A percentile compares a stretch with the other conserved stretches of the same genome.
These are phyloP conservation scores for Nakataea oryzae DNA, from an alignment of 2,329 filamentous ascomycete genomes.

Conservation along the genomic window DNA sequence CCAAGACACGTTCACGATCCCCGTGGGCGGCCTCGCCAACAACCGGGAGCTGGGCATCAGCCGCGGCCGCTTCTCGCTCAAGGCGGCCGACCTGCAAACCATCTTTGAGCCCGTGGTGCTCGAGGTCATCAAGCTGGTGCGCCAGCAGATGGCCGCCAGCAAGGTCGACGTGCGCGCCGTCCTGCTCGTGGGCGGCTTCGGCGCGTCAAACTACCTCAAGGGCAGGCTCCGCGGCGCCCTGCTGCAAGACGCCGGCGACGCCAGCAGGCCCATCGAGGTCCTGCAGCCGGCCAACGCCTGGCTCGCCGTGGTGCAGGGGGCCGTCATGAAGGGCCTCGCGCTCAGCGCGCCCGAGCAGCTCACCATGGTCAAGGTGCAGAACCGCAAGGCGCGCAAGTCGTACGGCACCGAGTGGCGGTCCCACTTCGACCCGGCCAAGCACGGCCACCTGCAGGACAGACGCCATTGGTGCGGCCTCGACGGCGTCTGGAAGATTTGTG, in stretches of 20 bases:
- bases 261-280: slow-evolving; percentile 21
- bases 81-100: slow-evolving; percentile 24
- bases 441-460: slow-evolving; percentile 19
- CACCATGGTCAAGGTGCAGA: slow-evolving; percentile 25
- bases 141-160: slow-evolving; percentile 30
- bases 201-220: slow-evolving; percentile 32
- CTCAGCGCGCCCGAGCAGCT: slow-evolving; percentile 18
- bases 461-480: slow-evolving; percentile 24
- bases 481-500: slow-evolving; percentile 22
- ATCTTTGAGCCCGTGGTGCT: slow-evolving; percentile 35
- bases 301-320: slow-evolving; percentile 38
- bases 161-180: slow-evolving; percentile 31
- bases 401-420: slow-evolving; percentile 27
- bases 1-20: slow-evolving; percentile 26
- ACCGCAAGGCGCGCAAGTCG: slow-evolving; percentile 30
- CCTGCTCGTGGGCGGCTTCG: slow-evolving; percentile 39
- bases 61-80: slow-evolving; percentile 24
- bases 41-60: slow-evolving; percentile 26
- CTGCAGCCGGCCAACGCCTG: slow-evolving; percentile 38
- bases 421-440: slow-evolving; percentile 18
- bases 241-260: neutral
- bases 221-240: slow-evolving; percentile 26
- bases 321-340: slow-evolving; percentile 36
- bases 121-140: slow-evolving; percentile 30
- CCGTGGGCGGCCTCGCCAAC: slow-evolving; percentile 21